Conservation (phyloP, 192 early-diverging fungal species). For the Backusella liffmaniae region DNA sequence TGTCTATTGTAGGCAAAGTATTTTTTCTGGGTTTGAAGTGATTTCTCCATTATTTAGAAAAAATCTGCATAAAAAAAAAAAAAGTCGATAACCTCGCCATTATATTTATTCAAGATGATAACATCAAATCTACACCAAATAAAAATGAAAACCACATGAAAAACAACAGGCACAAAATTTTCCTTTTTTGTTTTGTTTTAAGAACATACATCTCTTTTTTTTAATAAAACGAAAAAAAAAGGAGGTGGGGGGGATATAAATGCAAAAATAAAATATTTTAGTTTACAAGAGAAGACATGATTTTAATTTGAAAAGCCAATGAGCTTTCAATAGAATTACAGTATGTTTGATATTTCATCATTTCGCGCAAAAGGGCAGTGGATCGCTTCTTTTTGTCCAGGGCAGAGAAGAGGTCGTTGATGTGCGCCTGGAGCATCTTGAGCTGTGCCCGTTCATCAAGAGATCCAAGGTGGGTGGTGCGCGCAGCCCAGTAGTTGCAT, state of each 20-base stretch:
- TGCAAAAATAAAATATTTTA: not conserved
- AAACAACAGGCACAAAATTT: not conserved
- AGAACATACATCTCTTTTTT: not conserved
- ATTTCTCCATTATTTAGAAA: too few species aligned
- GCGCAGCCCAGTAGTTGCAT: slow-evolving; percentile 93
- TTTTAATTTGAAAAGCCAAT: slow-evolving; percentile 14
- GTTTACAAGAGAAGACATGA: not conserved
- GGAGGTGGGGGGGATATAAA: not conserved
- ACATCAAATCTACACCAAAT: not conserved
- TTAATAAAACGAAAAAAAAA: not conserved
- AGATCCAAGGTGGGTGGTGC: slow-evolving; percentile 70
- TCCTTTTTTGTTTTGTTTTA: too few species aligned
- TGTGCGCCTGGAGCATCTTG: slow-evolving; percentile 56
- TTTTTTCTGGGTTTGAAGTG: too few species aligned
- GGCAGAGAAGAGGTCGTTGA: slow-evolving; percentile 56
- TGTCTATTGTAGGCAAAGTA: too few species aligned
- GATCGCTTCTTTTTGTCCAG: slow-evolving; percentile 75
- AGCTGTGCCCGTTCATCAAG: slow-evolving; percentile 48
- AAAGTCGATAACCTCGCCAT: too few species aligned
- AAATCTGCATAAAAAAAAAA: too few species aligned
- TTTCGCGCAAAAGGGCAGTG: slow-evolving; percentile 72
- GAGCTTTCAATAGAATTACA: slow-evolving; percentile 65
- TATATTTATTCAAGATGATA: too few species aligned
- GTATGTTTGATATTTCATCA: slow-evolving; percentile 80
- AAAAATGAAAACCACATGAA: not conserved